Conservation (phyloP, 176 grass and related monocot genomes). For the Eleusine coracana region DNA sequence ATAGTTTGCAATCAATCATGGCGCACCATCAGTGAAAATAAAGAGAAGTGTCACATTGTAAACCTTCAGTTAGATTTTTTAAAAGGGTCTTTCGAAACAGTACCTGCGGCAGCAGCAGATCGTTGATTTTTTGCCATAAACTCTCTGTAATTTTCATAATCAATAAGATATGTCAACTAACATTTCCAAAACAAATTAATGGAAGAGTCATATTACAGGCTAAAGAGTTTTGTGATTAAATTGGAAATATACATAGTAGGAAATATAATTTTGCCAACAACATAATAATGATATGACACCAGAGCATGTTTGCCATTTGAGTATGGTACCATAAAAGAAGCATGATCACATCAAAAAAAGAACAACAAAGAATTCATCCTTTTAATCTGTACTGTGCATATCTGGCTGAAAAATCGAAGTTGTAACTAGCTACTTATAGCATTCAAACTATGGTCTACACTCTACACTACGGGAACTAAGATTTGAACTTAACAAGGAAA, state of each 20-base stretch:
- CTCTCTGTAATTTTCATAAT: slow-evolving; percentile 43
- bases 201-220: slow-evolving; percentile 1
- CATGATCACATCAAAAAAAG: background rate
- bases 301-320: background rate
- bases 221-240: background rate
- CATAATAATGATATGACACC: background rate
- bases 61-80: background rate
- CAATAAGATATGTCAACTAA: slow-evolving; percentile 18
- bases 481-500: background rate
- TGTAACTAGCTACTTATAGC: background rate
- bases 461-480: background rate
- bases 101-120: slow-evolving; percentile 38
- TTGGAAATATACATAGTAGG: background rate
- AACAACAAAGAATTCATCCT: background rate
- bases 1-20: too few relatives aligned
- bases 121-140: slow-evolving; percentile 39
- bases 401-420: background rate
- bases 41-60: slow-evolving; percentile 1
- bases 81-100: background rate
- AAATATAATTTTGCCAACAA: slow-evolving; percentile 5
- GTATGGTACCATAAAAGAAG: background rate
- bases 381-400: background rate
- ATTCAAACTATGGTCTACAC: background rate
- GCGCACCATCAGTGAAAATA: background rate
- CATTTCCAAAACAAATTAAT: slow-evolving; percentile 15